Conservation (phyloP, 2,329 filamentous ascomycete genomes). For the Monilinia aucupariae region DNA sequence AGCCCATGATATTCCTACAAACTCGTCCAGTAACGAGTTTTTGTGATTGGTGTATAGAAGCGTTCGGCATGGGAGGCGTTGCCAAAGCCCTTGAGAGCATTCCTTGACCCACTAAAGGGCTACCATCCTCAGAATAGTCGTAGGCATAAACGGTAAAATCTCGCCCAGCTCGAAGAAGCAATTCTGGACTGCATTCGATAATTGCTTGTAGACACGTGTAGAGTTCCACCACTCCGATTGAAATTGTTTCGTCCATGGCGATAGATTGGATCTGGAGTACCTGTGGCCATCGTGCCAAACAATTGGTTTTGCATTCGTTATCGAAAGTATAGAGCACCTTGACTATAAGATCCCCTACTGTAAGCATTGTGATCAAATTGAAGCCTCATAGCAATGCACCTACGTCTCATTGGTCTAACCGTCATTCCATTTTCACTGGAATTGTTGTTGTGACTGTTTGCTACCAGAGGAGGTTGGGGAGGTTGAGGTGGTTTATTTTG, state of each 20-base stretch:
- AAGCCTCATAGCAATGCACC: conserved; percentile 34
- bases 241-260: conserved; percentile 68
- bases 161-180: conserved; percentile 64
- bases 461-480: conserved; percentile 22
- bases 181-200: conserved; percentile 72
- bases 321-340: conserved; percentile 98
- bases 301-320: conserved; percentile 79
- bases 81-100: conserved; percentile 82
- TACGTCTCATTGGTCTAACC: conserved; percentile 56
- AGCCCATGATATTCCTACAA: conserved; percentile 74
- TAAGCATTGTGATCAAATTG: conserved; percentile 21
- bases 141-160: conserved; percentile 95
- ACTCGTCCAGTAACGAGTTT: conserved; percentile 82
- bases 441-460: conserved; percentile 17
- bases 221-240: conserved; percentile 84
- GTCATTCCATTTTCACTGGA: conserved; percentile 48
- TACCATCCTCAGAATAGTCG: conserved; percentile 93
- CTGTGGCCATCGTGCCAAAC: conserved; percentile 79
- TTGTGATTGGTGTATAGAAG: conserved; percentile 55
- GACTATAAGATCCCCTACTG: conserved; percentile 48
- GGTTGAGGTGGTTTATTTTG: conserved; percentile 23
- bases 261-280: conserved; percentile 75
- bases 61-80: conserved; percentile 48
- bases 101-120: conserved; percentile 88
- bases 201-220: conserved; percentile 83